Evolutionary conservation across 1,139 yeast genomes (phyloP).

Genomic region (Candida mesenterica): DNA sequence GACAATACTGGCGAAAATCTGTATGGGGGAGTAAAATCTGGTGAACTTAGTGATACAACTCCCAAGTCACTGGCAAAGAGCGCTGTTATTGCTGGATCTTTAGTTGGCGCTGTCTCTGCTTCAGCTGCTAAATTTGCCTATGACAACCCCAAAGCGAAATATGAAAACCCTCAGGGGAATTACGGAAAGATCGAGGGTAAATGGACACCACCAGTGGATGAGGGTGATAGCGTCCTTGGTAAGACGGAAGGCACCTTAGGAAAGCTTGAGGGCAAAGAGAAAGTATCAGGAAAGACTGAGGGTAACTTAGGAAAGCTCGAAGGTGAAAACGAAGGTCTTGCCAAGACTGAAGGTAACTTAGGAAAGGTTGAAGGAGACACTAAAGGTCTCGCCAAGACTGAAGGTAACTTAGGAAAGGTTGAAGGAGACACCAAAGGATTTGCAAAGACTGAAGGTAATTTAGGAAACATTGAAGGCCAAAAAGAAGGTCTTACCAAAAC

Average conservation of each 20-base stretch:
- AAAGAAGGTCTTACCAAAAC: background rate
- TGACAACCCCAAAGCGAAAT: background rate
- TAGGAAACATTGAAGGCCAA: background rate
- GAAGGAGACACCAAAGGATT: slow-evolving; percentile 3
- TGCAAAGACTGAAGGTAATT: background rate
- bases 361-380: background rate
- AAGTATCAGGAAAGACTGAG: slow-evolving; percentile 1
- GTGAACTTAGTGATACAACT: background rate
- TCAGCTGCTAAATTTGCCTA: slow-evolving; percentile 1
- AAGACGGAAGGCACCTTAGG: background rate
- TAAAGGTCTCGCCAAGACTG: slow-evolving; percentile 13
- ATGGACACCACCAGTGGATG: slow-evolving; percentile 9
- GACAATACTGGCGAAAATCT: too few relatives aligned
- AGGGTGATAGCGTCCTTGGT: background rate
- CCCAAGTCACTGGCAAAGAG: background rate
- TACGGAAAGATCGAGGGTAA: background rate
- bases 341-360: background rate
- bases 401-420: slow-evolving; percentile 8
- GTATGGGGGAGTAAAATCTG: too few relatives aligned
- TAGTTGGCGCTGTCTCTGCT: slow-evolving; percentile 1
- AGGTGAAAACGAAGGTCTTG: background rate
- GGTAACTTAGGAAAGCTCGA: background rate
- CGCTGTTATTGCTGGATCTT: background rate
- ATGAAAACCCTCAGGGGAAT: background rate
- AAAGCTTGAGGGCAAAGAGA: background rate